Evolutionary conservation across 2,329 filamentous ascomycete genomes (phyloP), one percentile per base, ranked within the genome.

Genomic region (Cordyceps cicadae): DNA sequence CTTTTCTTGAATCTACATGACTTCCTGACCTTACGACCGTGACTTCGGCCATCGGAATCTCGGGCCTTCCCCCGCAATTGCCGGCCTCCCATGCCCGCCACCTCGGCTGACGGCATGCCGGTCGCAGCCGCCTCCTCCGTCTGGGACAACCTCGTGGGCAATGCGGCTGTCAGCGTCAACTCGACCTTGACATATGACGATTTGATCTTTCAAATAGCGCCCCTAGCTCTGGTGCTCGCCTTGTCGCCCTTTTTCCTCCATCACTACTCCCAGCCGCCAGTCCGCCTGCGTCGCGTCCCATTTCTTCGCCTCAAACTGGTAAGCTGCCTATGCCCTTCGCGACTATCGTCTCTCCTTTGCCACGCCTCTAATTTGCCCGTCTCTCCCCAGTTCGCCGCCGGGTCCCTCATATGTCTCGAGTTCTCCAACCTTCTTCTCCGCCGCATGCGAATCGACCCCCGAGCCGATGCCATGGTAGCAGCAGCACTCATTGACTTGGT

Each of bases 401-500:
- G 39, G 14, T 43, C 48, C 8, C 29, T 59, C 34, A 37, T 59
- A 24, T 59, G 37, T 14, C 49, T 59, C 26, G 56, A 59, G 17
- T 53, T 59, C 1, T 46, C 29, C 4, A 59, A 54, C 32, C 21
- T 59, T 14, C n/a, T 59, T 34, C 14, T 59, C 9, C 41, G 57
- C 49, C 57, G 57, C 11, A 46, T 59, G 57, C 57, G 50, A n/a
- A 19, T 32, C 50, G 50, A 54, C 14, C 49, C 49, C 34, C 41
- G 53, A 9, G 57, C 57, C 29, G 57, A 59, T 24, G 45, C 57
- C 37, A 59, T 59, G 57, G 57, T 59, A 6, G 57, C 57, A 15
- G 57, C 57, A 15, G 49, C 57, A 5, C 51, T 59, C 12, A 59
- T 59, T 41, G 57, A 59, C 37, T 12, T 59, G 3, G 57, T 59